Evolutionary conservation across 345 rosid genomes (phyloP), one percentile per base, ranked within the genome.

Genomic region (Gossypium longicalyx): DNA sequence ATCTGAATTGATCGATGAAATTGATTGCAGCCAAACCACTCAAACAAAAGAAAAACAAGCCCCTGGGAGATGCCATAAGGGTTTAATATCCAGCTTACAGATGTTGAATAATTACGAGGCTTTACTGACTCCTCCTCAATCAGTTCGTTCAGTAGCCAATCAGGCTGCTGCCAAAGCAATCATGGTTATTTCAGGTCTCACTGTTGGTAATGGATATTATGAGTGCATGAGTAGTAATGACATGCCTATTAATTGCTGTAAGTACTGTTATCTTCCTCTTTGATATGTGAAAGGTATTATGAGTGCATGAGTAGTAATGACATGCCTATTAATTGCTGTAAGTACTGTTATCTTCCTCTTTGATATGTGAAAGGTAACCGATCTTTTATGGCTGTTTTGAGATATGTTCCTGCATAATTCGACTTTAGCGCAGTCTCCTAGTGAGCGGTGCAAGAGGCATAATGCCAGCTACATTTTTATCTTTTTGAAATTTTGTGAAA

Each of bases 81-180:
- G 85, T 76, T 83, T 95, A 76, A 78, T 93, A 70, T 78, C 91
- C 67, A 85, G 94, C 83, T 87, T 95, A 76, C 99, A 93, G 78
- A 85, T 85, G 63, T 81, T 95, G 85, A 93, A 96, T 61, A 93
- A 93, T 76, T 90, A 86, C 76, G 92, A 89, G 73, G 81, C 86
- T 77, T 82, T 95, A 89, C 79, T 95, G 82, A 82, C 86, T 75
- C 88, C 98, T 57, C 98, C 97, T 70, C 88, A 74, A 44, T 75
- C 84, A 66, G 90, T 91, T 70, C 81, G 77, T 79, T 77, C 87
- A 64, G 86, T 78, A 74, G 97, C 98, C 80, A 91, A 91, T 88
- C 96, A 93, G 84, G 99, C 99, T 82, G 94, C 96, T 74, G 87
- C 91, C 13, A 95, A 95, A 79, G 98, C 98, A 80, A 78, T 81